Conservation (phyloP, 2,329 filamentous ascomycete species). For the Scleromitrula shiraiana region DNA sequence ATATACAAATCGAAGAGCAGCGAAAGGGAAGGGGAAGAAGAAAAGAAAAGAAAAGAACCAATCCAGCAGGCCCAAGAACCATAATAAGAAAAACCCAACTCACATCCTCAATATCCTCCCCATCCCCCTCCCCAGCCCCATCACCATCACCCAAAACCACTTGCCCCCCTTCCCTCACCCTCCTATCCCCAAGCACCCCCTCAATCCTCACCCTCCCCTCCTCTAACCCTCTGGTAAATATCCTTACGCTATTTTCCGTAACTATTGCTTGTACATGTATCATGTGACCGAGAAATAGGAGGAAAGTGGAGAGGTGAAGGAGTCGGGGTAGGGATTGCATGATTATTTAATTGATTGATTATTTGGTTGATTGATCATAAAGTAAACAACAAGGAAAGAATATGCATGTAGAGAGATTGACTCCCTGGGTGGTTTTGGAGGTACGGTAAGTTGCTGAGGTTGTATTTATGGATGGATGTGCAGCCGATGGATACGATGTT, state of each 20-base stretch:
- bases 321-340: not conserved
- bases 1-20: too few relatives aligned
- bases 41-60: too few relatives aligned
- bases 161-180: not conserved
- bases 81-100: not conserved
- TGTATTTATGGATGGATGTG: too few relatives aligned
- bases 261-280: not conserved
- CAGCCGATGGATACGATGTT: too few relatives aligned
- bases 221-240: not conserved
- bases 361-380: not conserved
- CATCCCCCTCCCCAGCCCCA: not conserved
- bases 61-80: not conserved
- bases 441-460: too few relatives aligned
- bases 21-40: not conserved
- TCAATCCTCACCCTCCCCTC: not conserved
- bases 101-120: conserved; percentile 3
- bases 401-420: too few relatives aligned
- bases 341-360: not conserved
- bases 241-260: not conserved
- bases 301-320: too few relatives aligned
- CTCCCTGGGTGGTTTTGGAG: too few relatives aligned
- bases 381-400: too few relatives aligned
- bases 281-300: not conserved
- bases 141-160: not conserved
- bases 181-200: not conserved